A percentile compares a stretch with the other conserved stretches of the same genome.
phyloP scores from a whole-genome alignment of 2,329 filamentous ascomycete genomes.

The Colletotrichum liaoningense region DNA sequence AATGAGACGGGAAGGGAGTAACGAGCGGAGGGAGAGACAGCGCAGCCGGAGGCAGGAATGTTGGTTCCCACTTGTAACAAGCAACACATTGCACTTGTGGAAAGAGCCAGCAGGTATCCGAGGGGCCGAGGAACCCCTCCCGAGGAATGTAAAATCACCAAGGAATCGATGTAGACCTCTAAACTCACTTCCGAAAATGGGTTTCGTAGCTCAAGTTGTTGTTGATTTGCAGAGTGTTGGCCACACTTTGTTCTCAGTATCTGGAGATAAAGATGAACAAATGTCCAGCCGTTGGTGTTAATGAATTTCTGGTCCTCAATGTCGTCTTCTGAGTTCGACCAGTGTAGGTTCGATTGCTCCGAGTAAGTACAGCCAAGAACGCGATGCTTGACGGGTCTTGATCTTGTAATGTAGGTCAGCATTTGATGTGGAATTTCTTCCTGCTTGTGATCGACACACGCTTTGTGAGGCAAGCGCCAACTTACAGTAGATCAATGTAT shows the following conservation, averaged over 20 bases:
- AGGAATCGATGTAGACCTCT: neutral
- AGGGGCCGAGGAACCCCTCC: neutral
- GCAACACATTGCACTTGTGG: neutral
- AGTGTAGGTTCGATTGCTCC: neutral
- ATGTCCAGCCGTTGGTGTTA: neutral
- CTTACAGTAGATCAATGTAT: neutral
- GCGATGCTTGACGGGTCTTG: neutral
- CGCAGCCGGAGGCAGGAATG: neutral
- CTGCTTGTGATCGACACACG: no score
- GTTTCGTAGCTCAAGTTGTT: neutral
- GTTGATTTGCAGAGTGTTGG: neutral
- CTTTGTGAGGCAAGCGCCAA: neutral
- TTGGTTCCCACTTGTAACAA: conserved; percentile 4
- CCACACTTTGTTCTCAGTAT: neutral
- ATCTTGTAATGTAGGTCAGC: no score
- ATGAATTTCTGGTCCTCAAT: neutral
- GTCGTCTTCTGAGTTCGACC: neutral
- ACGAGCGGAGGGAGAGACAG: conserved; percentile 5
- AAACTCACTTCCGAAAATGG: neutral
- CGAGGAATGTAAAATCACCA: neutral
- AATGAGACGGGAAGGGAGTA: conserved; percentile 8
- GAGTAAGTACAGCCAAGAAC: neutral
- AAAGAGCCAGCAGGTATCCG: neutral
- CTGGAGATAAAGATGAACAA: neutral
- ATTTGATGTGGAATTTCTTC: no score